phyloP scores from a whole-genome alignment of 1,284 basidiomycete species.

The Neolentinus lepideus region DNA sequence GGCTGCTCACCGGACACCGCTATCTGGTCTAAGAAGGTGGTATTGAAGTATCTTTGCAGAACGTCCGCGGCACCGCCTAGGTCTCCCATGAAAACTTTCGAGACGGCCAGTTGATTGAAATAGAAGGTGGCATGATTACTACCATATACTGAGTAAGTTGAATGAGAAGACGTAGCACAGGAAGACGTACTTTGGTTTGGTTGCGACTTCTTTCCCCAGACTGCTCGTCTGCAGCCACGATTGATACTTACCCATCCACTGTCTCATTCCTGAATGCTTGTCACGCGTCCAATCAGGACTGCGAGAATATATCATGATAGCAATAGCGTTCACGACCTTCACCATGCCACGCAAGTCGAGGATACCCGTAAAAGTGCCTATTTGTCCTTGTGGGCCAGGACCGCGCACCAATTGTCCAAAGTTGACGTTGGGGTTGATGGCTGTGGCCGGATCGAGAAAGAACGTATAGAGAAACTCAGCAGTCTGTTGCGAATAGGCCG shows the following conservation, averaged over 20 bases:
- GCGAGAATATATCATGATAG: conserved; percentile 42
- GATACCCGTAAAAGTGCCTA: conserved; percentile 52
- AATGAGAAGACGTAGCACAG: conserved; percentile 18
- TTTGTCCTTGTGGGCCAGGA: conserved; percentile 37
- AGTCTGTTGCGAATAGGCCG: conserved; percentile 29
- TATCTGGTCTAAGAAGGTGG: conserved; percentile 44
- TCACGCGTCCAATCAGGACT: conserved; percentile 51
- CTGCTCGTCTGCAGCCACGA: conserved; percentile 48
- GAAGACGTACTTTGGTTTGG: conserved; percentile 36
- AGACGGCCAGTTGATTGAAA: conserved; percentile 30
- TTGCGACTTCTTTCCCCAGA: conserved; percentile 40
- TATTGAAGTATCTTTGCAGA: conserved; percentile 37
- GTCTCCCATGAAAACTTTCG: conserved; percentile 31
- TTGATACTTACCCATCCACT: conserved; percentile 46
- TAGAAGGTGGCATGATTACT: conserved; percentile 52
- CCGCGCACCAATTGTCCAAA: conserved; percentile 63
- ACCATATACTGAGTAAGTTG: conserved; percentile 8
- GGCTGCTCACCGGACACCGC: conserved; percentile 51
- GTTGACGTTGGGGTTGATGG: conserved; percentile 64
- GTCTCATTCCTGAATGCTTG: conserved; percentile 37
- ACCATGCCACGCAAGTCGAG: conserved; percentile 58
- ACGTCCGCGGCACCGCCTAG: conserved; percentile 28
- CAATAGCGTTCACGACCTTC: conserved; percentile 52
- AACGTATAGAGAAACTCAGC: conserved; percentile 45
- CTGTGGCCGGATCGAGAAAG: conserved; percentile 51